phyloP scores from a whole-genome alignment of 2,329 filamentous ascomycete species.

The Apiospora kogelbergensis region DNA sequence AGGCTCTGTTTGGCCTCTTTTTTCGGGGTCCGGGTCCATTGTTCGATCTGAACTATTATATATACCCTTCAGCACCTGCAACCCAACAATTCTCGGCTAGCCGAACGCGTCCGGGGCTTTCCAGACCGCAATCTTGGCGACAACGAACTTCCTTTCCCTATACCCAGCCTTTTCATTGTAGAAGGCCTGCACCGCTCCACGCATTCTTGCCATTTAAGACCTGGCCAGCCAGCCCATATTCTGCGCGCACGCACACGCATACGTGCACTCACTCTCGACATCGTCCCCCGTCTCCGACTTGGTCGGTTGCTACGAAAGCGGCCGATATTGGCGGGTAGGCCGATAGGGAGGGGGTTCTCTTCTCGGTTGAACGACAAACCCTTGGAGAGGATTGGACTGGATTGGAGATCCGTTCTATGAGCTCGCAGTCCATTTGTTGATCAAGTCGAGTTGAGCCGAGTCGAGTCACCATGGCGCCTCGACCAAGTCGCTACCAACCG shows the following conservation, averaged over 20 bases:
- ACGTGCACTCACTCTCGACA: not conserved
- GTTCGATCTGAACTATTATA: constrained; percentile 4
- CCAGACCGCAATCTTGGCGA: not conserved
- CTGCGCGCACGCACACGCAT: not conserved
- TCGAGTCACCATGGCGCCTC: constrained; percentile 5
- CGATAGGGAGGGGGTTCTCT: not conserved
- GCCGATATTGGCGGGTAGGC: not conserved
- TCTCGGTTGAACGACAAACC: not conserved
- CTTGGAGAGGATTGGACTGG: not conserved
- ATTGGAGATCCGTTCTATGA: not conserved
- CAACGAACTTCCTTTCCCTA: not conserved
- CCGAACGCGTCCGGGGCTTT: not conserved
- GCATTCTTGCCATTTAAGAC: not conserved
- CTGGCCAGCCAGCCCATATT: not conserved
- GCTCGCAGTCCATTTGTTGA: not conserved
- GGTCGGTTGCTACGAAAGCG: not conserved
- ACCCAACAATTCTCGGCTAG: not conserved
- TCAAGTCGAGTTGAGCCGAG: not conserved
- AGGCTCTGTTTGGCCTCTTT: not conserved
- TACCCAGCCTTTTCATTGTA: not conserved
- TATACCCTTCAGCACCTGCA: not conserved
- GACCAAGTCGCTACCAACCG: not conserved
- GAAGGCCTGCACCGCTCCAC: not conserved
- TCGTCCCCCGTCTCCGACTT: not conserved
- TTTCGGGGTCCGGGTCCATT: not conserved